phyloP scores from a whole-genome alignment of 192 early-diverging fungal species.

The Entomortierella beljakovae region DNA sequence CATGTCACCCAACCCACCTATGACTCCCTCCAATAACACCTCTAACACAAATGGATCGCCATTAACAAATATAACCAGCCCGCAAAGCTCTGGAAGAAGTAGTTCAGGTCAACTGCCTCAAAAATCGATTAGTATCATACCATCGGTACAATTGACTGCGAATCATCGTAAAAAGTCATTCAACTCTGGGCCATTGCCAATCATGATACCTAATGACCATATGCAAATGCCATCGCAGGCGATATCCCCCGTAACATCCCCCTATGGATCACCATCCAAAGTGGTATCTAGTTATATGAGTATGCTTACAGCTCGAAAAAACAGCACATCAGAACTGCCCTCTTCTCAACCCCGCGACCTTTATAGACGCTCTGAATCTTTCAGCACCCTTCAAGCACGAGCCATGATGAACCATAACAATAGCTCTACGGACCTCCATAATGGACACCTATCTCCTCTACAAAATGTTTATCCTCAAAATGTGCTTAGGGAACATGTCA shows the following conservation, averaged over 20 bases:
- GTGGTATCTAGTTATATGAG: conserved; percentile 26
- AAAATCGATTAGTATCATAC: not conserved
- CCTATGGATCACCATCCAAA: conserved; percentile 44
- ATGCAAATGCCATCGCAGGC: conserved; percentile 4
- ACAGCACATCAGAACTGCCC: conserved; percentile 15
- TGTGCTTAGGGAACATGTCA: conserved; percentile 20
- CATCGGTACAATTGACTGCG: conserved; percentile 7
- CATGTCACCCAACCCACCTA: conserved; percentile 48
- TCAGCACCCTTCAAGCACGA: conserved; percentile 34
- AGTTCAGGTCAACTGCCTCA: conserved; percentile 18
- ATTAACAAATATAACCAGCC: conserved; percentile 19
- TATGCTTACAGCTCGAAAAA: conserved; percentile 34
- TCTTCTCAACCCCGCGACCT: conserved; percentile 19
- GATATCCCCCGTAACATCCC: conserved; percentile 22
- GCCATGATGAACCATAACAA: conserved; percentile 29
- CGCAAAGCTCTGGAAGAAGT: conserved; percentile 32
- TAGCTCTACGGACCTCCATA: conserved; percentile 15
- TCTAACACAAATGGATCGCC: conserved; percentile 33
- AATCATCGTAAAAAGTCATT: conserved; percentile 45
- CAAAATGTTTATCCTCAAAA: conserved; percentile 3
- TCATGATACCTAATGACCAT: conserved; percentile 17
- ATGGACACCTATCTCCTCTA: not conserved
- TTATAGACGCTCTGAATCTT: conserved; percentile 44
- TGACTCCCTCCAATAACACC: conserved; percentile 29
- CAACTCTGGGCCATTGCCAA: conserved; percentile 22